Percentiles rank a stretch among this genome's conserved stretches.
phyloP scores from a whole-genome alignment of 192 early-diverging fungal genomes.

The Entomortierella lignicola region DNA sequence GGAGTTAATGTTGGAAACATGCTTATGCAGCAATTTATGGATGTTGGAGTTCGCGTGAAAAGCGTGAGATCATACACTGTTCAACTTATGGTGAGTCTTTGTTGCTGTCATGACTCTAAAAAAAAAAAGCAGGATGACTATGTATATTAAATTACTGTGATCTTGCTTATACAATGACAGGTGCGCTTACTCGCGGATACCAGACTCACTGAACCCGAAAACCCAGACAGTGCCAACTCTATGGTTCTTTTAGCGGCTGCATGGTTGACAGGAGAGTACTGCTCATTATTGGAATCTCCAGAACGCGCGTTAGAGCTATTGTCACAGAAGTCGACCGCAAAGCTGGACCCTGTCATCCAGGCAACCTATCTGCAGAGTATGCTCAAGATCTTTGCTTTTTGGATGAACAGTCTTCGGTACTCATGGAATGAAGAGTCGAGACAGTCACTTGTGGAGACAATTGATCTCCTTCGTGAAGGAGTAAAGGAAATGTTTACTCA shows the following conservation, averaged over 20 bases:
- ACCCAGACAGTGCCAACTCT: conserved; percentile 70
- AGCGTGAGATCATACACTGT: conserved; percentile 85
- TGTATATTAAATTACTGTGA: background rate
- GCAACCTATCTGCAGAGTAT: conserved; percentile 79
- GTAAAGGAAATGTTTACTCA: conserved; percentile 59
- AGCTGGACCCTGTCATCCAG: conserved; percentile 69
- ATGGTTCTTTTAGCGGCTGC: conserved; percentile 87
- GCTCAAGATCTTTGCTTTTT: conserved; percentile 74
- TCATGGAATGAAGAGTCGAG: conserved; percentile 66
- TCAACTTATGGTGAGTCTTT: conserved; percentile 69
- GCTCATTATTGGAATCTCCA: conserved; percentile 57
- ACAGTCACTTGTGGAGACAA: conserved; percentile 59
- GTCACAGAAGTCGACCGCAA: conserved; percentile 47
- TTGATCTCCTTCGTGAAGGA: conserved; percentile 59
- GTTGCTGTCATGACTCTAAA: background rate
- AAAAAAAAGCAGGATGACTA: background rate
- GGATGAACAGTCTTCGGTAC: conserved; percentile 63
- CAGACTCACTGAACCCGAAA: conserved; percentile 67
- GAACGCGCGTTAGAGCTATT: conserved; percentile 19
- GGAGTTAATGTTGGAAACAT: conserved; percentile 80
- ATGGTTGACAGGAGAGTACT: conserved; percentile 93
- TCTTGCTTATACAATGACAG: conserved; percentile 34
- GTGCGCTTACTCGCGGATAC: conserved; percentile 76
- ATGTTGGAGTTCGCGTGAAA: conserved; percentile 90
- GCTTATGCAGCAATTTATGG: conserved; percentile 84